Evolutionary conservation across 495 filamentous ascomycete species (phyloP), one percentile per base, ranked within the genome.

Genomic region (Penicillium herquei): DNA sequence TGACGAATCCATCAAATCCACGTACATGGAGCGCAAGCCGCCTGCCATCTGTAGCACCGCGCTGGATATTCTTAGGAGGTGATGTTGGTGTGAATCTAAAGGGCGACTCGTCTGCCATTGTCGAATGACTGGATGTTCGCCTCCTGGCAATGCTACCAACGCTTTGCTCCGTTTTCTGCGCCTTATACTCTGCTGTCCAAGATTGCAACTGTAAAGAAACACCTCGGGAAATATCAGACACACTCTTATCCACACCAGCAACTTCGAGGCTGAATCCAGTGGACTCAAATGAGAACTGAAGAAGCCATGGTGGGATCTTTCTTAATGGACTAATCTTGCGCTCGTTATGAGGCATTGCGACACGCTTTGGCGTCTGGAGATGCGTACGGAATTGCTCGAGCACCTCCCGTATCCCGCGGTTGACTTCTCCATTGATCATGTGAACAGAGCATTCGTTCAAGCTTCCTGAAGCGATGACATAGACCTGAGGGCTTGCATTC

Each of bases 361-460:
- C 66, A 39, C 75, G 72, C 63, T 81, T 89, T 63, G 85, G 84
- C 1, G 85, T 81, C 49, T 87, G 80, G 18, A 88, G 76, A 57
- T 86, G 82, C 16, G 73, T 74, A 13, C 73, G 82, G 45, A 97
- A 78, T 60, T 98, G 91, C 37, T 85, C 82, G 14, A 96, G 80
- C 55, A 98, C 96, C 68, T 96, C 89, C 37, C 89, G 89, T 47
- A 99, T 83, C 13, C 95, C 95, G 59, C 91, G 86, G 48, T 88
- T 92, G 51, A 99, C 95, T 63, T 98, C 92, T 12, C 87, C 84
- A 31, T 92, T 86, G 32, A 96, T 87, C 82, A 99, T 88, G 55
- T 90, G 93, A 30, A 95, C 76, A 1, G 90, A 89, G 62, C 96
- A 90, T 0, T 90, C 93, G 62, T 96, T 88, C 8, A 97, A 69